These are phyloP conservation scores for Gossypium davidsonii DNA, from an alignment of 441 rosid species.

Conservation along the genomic window DNA sequence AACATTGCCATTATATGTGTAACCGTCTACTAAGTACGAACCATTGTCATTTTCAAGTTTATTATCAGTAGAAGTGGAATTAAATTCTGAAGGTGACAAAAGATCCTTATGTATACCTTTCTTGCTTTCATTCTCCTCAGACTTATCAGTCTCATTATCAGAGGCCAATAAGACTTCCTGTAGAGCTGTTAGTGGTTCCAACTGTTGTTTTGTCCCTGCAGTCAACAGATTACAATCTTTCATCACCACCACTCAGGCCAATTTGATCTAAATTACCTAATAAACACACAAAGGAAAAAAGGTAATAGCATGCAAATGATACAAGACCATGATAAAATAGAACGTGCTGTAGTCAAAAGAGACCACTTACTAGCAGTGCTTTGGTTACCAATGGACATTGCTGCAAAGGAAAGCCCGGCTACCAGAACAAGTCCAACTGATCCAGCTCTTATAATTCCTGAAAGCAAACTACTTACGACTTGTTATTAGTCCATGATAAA, in stretches of 20 bases:
- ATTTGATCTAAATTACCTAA: background rate
- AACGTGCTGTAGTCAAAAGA: slow-evolving; percentile 1
- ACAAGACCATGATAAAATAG: background rate
- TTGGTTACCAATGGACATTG: slow-evolving; percentile 49
- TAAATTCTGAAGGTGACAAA: slow-evolving; percentile 32
- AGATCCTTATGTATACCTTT: slow-evolving; percentile 27
- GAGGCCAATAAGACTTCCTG: slow-evolving; percentile 43
- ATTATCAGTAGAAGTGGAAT: slow-evolving; percentile 32
- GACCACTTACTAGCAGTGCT: slow-evolving; percentile 47
- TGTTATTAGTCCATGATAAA: slow-evolving; percentile 53
- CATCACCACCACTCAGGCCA: background rate
- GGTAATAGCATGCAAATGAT: background rate
- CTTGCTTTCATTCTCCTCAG: slow-evolving; percentile 23
- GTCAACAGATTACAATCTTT: slow-evolving; percentile 11
- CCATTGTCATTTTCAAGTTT: slow-evolving; percentile 23
- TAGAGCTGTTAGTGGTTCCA: slow-evolving; percentile 59
- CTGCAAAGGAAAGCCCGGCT: slow-evolving; percentile 53
- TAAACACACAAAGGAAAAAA: background rate
- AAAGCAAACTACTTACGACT: slow-evolving; percentile 56
- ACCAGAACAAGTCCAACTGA: slow-evolving; percentile 56
- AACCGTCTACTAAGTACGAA: slow-evolving; percentile 16
- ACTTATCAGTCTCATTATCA: slow-evolving; percentile 32
- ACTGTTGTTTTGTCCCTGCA: slow-evolving; percentile 51
- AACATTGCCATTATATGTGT: slow-evolving; percentile 24
- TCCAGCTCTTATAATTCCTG: slow-evolving; percentile 82